Evolutionary conservation across 805 yeast genomes (phyloP).

Genomic region (Zygotorulaspora danielsina): DNA sequence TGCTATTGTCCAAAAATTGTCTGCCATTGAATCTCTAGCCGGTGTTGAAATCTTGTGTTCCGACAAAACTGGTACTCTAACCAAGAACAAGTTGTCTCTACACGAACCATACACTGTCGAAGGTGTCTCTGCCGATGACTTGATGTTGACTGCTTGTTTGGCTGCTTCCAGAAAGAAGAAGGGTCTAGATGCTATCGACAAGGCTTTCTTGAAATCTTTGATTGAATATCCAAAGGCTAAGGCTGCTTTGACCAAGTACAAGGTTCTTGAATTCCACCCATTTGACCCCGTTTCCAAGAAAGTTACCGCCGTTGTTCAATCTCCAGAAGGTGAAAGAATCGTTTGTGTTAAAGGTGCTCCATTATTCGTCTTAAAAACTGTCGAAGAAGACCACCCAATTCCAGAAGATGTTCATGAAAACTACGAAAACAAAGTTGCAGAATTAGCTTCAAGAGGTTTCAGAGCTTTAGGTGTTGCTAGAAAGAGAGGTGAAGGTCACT

Average conservation of each 20-base stretch:
- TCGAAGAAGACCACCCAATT: constrained; percentile 94
- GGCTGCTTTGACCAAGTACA: constrained; percentile 87
- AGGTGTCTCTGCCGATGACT: constrained; percentile 93
- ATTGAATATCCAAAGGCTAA: constrained; percentile 87
- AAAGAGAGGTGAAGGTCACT: constrained; percentile 97
- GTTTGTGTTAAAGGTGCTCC: constrained; percentile 98
- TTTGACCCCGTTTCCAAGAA: constrained; percentile 97
- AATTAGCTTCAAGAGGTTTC: constrained; percentile 97
- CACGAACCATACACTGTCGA: constrained; percentile 97
- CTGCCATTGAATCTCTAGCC: constrained; percentile 95
- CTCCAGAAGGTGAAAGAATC: constrained; percentile 93
- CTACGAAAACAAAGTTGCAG: constrained; percentile 96
- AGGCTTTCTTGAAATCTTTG: constrained; percentile 91
- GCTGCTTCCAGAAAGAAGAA: constrained; percentile 98
- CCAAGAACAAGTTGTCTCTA: constrained; percentile 92
- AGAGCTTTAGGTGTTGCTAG: constrained; percentile 98
- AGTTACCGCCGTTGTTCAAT: constrained; percentile 91
- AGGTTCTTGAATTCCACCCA: constrained; percentile 93
- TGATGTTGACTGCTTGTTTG: constrained; percentile 95
- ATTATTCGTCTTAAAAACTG: constrained; percentile 92
- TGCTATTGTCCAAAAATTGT: constrained; percentile 94
- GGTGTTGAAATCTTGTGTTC: constrained; percentile 98
- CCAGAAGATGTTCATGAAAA: constrained; percentile 91
- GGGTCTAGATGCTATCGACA: constrained; percentile 97
- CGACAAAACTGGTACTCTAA: constrained; percentile 96